Evolutionary conservation across 441 rosid genomes (phyloP).

Genomic region (Brassica hybrid): DNA sequence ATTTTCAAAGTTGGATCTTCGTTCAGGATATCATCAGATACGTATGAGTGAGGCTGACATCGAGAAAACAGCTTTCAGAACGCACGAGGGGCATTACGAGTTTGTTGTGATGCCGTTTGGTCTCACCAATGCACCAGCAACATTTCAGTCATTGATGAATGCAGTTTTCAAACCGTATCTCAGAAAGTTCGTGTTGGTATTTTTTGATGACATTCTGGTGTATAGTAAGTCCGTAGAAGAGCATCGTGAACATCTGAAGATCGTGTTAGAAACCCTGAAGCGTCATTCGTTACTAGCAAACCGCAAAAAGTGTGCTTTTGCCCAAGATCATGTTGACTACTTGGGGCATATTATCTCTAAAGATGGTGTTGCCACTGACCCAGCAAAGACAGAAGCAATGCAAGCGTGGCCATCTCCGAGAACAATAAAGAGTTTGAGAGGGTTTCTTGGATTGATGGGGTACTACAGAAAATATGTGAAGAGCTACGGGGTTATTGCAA

Average conservation of each 20-base stretch:
- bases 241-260: background rate
- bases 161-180: background rate
- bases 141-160: background rate
- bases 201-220: background rate
- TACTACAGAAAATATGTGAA: background rate
- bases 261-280: background rate
- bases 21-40: background rate
- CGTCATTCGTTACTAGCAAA: too few relatives aligned
- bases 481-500: background rate
- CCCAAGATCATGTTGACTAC: too few relatives aligned
- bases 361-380: background rate
- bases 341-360: too few relatives aligned
- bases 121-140: background rate
- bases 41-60: background rate
- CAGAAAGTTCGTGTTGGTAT: background rate
- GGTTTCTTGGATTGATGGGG: background rate
- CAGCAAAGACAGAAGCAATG: background rate
- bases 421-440: background rate
- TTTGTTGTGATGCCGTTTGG: background rate
- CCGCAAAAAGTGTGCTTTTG: too few relatives aligned
- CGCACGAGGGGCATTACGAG: background rate
- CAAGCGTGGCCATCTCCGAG: background rate
- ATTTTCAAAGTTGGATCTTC: background rate
- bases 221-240: background rate
- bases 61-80: background rate